Percentiles rank a stretch among this genome's conserved stretches.
These are phyloP conservation scores for Flagelloscypha sp. DNA, from an alignment of 768 basidiomycete genomes.

Conservation along the genomic window DNA sequence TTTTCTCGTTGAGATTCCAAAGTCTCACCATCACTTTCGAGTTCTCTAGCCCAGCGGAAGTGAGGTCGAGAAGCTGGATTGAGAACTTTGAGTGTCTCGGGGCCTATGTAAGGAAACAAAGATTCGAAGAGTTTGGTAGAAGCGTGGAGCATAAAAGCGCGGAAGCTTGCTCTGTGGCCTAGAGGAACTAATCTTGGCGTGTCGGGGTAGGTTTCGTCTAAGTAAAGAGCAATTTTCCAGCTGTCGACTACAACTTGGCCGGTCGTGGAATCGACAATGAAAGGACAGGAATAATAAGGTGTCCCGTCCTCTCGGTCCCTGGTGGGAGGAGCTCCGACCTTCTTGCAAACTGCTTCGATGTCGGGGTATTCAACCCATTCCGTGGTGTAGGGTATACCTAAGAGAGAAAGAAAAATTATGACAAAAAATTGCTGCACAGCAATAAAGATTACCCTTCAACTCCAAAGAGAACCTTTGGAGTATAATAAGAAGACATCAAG, in stretches of 20 bases:
- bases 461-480: neutral
- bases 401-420: too few relatives aligned
- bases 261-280: slow-evolving; percentile 31
- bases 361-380: slow-evolving; percentile 37
- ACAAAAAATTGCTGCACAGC: too few relatives aligned
- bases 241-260: slow-evolving; percentile 29
- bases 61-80: too few relatives aligned
- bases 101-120: too few relatives aligned
- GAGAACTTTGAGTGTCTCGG: too few relatives aligned
- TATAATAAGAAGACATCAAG: neutral
- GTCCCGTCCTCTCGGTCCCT: slow-evolving; percentile 20
- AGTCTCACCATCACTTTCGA: too few relatives aligned
- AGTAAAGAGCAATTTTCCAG: slow-evolving; percentile 35
- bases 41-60: too few relatives aligned
- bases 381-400: slow-evolving; percentile 29
- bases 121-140: too few relatives aligned
- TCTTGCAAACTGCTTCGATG: slow-evolving; percentile 24
- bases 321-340: slow-evolving; percentile 24
- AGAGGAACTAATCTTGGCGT: slow-evolving; percentile 24
- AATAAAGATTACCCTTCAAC: slow-evolving; percentile 10
- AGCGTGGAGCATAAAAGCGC: too few relatives aligned
- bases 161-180: too few relatives aligned
- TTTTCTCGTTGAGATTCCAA: too few relatives aligned
- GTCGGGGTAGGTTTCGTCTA: slow-evolving; percentile 35
- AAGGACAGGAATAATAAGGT: slow-evolving; percentile 31